Evolutionary conservation across 2,329 filamentous ascomycete genomes (phyloP), one percentile per base, ranked within the genome.

Genomic region (Colletotrichum phormii): DNA sequence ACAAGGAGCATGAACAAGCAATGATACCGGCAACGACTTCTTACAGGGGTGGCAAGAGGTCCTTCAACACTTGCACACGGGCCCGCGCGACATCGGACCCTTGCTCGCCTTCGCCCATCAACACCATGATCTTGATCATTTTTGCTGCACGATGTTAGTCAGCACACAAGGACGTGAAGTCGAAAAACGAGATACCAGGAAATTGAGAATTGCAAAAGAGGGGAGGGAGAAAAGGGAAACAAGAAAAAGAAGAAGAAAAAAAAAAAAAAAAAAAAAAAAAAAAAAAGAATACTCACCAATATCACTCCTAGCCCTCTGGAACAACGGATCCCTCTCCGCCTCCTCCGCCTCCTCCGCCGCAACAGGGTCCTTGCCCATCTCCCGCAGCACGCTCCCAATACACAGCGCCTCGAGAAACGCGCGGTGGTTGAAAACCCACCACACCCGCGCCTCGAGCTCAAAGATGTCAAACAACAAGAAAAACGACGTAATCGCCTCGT

Each of bases 361-460:
- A 0, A 82, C 82, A 11, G 84, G 82, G 73, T 88, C 86, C 51
- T 82, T 84, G 3, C 81, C 78, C 24, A 86, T 84, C 78, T 91
- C 89, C 53, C 86, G 83, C 70, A 92, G 79, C 29, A 91, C 86
- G 74, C 87, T 88, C 26, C 89, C 89, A 60, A 93, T 93, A 81
- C 90, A 94, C 78, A 92, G 80, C 37, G 92, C 92, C 84, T 95
- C 93, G 64, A 95, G 86, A 78, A 95, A 95, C 0, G 93, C 93
- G 1, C 94, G 86, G 79, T 95, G 94, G 79, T 95, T 94, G 76
- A 95, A 94, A 0, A 94, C 93, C 93, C 93, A 96, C 93, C 93
- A 95, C 0, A 95, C 93, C 15, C 91, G 88, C 1, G 93, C 92
- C 83, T 96, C 94, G 18, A 86, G 85, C 76, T 92, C 90, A 74